A percentile compares a stretch with the other conserved stretches of the same genome.
Evolutionary conservation across 768 basidiomycete species (phyloP).

Genomic region (Rhodotorula babjevae): DNA sequence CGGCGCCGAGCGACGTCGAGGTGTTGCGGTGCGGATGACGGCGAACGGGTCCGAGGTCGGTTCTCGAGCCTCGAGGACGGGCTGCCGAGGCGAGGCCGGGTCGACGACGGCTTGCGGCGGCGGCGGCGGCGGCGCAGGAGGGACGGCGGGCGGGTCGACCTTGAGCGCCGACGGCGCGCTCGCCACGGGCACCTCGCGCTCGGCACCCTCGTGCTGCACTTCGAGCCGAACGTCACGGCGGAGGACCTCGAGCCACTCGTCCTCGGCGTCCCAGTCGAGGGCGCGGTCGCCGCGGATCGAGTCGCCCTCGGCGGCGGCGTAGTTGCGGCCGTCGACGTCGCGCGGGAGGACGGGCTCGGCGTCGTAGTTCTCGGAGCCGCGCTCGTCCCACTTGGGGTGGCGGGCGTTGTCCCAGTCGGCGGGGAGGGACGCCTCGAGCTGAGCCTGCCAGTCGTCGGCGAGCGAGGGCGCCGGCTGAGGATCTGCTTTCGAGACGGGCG

Average conservation of each 20-base stretch:
- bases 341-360: background rate
- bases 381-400: background rate
- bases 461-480: background rate
- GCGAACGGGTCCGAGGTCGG: too few species aligned
- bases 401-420: background rate
- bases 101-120: too few species aligned
- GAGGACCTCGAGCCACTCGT: constrained; percentile 5
- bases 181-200: background rate
- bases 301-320: background rate
- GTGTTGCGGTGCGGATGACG: background rate
- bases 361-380: background rate
- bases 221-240: background rate
- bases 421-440: background rate
- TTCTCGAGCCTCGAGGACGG: too few species aligned
- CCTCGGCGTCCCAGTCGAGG: background rate
- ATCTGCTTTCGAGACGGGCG: background rate
- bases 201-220: background rate
- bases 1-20: background rate
- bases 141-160: background rate
- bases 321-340: background rate
- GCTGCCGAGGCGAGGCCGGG: too few species aligned
- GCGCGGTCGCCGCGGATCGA: constrained; percentile 5
- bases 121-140: background rate
- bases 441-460: background rate
- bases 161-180: background rate